Evolutionary conservation across 116 monocot species (phyloP), one percentile per base, ranked within the genome.

Genomic region (Iris pallida): DNA sequence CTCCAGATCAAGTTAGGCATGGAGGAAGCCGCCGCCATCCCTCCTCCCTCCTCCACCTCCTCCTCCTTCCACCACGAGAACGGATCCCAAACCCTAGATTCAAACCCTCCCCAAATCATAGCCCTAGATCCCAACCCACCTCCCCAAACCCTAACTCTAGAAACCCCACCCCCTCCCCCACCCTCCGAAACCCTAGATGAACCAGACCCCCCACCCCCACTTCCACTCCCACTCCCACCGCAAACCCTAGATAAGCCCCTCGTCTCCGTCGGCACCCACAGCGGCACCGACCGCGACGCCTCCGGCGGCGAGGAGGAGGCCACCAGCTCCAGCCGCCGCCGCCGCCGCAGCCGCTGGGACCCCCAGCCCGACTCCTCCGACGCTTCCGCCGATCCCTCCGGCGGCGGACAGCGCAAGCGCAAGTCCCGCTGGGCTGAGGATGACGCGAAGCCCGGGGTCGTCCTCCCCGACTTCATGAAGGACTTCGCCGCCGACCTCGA

Each of bases 341-440:
- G 88, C 12, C 76, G 94, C 5, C 87, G 94, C 7, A 88, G 88
- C 77, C 73, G 92, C 8, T 95, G 94, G 93, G 93, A 93, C 56
- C 80, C 85, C 16, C 73, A 66, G 30, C 47, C 87, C 5, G 88
- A 80, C 1, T 80, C 72, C 12, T 77, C 72, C 52, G 75, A 72
- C 67, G 72, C 71, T 1, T 75, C 71, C 6, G 71, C 58, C 42
- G 61, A 63, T 14, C 71, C 76, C 7, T 68, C 73, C 4, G 69
- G 77, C 0, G 55, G 67, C 48, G n/a, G 52, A 13, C 52, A 53
- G 1, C 53, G 66, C 57, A 93, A 88, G 72, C 73, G 89, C 43
- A 95, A 86, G 77, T 82, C 95, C 2, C 80, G 95, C 59, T 95
- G 95, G 95, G 88, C 91, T 8, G 84, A 91, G 12, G 91, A 91